Percentiles rank a stretch among this genome's conserved stretches.
Evolutionary conservation across 768 basidiomycete genomes (phyloP).

Genomic region (Lactarius vividus): DNA sequence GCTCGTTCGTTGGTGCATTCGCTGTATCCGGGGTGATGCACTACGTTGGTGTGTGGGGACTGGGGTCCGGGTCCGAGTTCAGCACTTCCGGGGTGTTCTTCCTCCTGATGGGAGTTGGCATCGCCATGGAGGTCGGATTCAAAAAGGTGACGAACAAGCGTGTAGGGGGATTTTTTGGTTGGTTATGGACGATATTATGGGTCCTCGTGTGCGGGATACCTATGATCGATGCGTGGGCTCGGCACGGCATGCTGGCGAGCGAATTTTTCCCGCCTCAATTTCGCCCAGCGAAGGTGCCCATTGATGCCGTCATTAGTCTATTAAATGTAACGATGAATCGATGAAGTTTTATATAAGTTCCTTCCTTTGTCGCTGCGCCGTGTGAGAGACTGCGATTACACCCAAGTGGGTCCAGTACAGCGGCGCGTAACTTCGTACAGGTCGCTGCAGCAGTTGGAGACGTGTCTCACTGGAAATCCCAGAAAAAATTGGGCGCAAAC

Average conservation of each 20-base stretch:
- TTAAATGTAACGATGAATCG: not conserved
- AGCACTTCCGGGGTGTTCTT: slow-evolving; percentile 45
- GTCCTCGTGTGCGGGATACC: slow-evolving; percentile 24
- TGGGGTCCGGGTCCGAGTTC: slow-evolving; percentile 53
- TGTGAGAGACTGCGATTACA: no score
- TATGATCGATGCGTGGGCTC: slow-evolving; percentile 19
- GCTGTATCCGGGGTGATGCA: slow-evolving; percentile 57
- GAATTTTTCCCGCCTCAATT: slow-evolving; percentile 1
- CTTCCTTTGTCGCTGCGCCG: no score
- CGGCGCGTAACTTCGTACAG: no score
- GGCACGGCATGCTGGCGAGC: slow-evolving; percentile 11
- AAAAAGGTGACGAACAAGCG: slow-evolving; percentile 41
- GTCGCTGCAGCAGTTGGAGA: no score
- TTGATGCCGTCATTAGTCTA: not conserved
- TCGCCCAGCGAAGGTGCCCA: slow-evolving; percentile 2
- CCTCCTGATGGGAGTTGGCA: slow-evolving; percentile 32
- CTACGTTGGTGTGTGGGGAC: slow-evolving; percentile 54
- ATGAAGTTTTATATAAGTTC: not conserved
- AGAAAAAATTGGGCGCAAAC: no score
- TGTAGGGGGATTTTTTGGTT: slow-evolving; percentile 49
- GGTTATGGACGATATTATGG: slow-evolving; percentile 46
- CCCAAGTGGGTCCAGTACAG: no score
- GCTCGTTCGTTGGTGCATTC: slow-evolving; percentile 53
- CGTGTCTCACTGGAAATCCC: no score
- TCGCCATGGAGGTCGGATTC: slow-evolving; percentile 50